Evolutionary conservation across 768 basidiomycete species (phyloP), one percentile per base, ranked within the genome.

Genomic region (Clitopilus passeckerianus): DNA sequence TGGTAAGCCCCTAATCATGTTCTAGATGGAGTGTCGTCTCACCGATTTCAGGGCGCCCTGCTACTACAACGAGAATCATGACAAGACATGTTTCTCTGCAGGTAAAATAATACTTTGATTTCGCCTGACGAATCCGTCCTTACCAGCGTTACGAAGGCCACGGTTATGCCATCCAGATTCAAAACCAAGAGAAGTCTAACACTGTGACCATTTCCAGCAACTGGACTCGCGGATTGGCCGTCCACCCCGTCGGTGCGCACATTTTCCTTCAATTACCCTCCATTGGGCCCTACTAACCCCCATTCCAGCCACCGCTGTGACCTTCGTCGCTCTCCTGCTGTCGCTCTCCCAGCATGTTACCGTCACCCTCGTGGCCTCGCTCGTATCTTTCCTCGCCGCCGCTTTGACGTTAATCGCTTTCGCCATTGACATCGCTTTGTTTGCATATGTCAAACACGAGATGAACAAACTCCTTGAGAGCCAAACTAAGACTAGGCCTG

Each of bases 391-490:
- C 80, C 75, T 91, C 57, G 89, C 88, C 7, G 86, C 88, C 0
- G 61, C 80, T 20, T 68, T 93, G 46, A 83, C 89, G 2, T 73
- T 91, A 58, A 82, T 91, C 61, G 85, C 89, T 0, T 90, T 93
- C 66, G 81, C 82, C 43, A 83, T 89, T 69, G 90, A 93, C 69
- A 86, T 92, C 60, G 87, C 89, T 14, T 81, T 93, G 30, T 87
- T 76, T 65, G 85, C 76, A 2, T 84, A 78, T 59, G 78, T 86
- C 56, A 84, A 81, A 67, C 77, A 86, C 56, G 75, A 86, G 63
- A 76, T 89, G 64, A 71, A 72, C 46, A 77, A 82, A 58, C 75
- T 91, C 10, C 64, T 71, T 44, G 71, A 75, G 57, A 69, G 80
- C 22, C 62, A 65, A n/a, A 72, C 73, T 2, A 74, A 68, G 46